These are phyloP conservation scores for Aspergillus puulaauensis DNA, from an alignment of 2,329 filamentous ascomycete species.

Conservation along the genomic window DNA sequence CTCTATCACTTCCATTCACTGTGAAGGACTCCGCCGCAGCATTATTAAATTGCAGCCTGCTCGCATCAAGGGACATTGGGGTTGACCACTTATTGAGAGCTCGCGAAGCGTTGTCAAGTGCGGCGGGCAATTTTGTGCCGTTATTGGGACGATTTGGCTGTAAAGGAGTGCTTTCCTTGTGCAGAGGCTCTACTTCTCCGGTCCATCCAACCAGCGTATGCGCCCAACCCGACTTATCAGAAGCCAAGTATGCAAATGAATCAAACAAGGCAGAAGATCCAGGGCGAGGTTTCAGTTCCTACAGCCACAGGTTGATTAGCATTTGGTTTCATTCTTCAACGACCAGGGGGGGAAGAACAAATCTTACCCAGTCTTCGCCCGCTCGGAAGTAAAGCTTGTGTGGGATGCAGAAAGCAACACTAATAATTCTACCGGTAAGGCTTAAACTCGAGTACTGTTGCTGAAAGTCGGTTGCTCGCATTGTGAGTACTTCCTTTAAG, in stretches of 20 bases:
- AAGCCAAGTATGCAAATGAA: constrained; percentile 83
- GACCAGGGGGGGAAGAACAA: not conserved
- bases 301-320: constrained; percentile 8
- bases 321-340: not conserved
- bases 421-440: constrained; percentile 63
- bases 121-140: constrained; percentile 26
- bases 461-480: constrained; percentile 54
- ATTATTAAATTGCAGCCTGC: constrained; percentile 55
- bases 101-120: constrained; percentile 29
- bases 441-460: constrained; percentile 57
- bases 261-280: constrained; percentile 92
- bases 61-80: constrained; percentile 71
- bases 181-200: constrained; percentile 69
- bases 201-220: constrained; percentile 95
- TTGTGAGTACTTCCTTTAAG: constrained; percentile 39
- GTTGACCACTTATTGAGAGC: constrained; percentile 74
- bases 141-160: constrained; percentile 31
- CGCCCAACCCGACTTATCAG: constrained; percentile 80
- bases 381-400: constrained; percentile 57
- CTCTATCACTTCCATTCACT: constrained; percentile 69
- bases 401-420: constrained; percentile 63
- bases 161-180: constrained; percentile 26
- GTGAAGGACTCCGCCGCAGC: constrained; percentile 67
- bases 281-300: constrained; percentile 74
- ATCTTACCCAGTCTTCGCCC: constrained; percentile 56